A percentile compares a stretch with the other conserved stretches of the same genome.
phyloP scores from a whole-genome alignment of 768 basidiomycete genomes.

The Auriscalpium orientale region DNA sequence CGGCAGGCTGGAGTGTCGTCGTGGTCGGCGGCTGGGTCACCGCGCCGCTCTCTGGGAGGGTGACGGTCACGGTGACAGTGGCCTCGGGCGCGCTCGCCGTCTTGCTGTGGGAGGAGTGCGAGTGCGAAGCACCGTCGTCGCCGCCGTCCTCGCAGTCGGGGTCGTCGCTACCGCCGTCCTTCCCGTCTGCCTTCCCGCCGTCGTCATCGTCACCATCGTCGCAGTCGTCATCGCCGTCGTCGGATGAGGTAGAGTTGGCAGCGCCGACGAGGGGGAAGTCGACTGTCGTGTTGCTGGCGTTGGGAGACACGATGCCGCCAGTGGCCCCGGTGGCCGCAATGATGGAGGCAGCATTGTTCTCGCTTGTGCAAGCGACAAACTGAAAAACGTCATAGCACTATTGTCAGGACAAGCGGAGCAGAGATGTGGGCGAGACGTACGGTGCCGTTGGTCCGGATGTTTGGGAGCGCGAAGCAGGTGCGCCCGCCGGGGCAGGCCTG shows the following conservation, averaged over 20 bases:
- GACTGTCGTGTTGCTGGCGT: conserved; percentile 17
- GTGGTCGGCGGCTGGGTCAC: conserved; percentile 30
- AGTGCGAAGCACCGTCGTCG: not conserved
- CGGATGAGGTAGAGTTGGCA: not conserved
- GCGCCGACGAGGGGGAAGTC: conserved; percentile 13
- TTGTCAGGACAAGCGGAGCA: not conserved
- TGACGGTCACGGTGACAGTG: conserved; percentile 20
- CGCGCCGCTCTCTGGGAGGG: conserved; percentile 11
- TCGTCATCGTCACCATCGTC: not conserved
- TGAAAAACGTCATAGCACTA: too few species aligned
- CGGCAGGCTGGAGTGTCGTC: conserved; percentile 34
- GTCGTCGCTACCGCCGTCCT: conserved; percentile 3
- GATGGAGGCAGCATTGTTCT: conserved; percentile 36
- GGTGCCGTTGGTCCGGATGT: conserved; percentile 33
- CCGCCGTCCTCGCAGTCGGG: not conserved
- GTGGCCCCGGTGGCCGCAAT: conserved; percentile 41
- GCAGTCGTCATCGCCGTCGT: not conserved
- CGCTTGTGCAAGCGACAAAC: conserved; percentile 46
- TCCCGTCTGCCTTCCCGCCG: not conserved
- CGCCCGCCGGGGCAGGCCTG: conserved; percentile 29
- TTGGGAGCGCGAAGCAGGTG: conserved; percentile 48
- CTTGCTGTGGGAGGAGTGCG: conserved; percentile 27
- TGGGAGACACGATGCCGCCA: conserved; percentile 31
- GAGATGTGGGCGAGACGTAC: conserved; percentile 25
- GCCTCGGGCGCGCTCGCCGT: conserved; percentile 17